A percentile compares a stretch with the other conserved stretches of the same genome.
Conservation (phyloP, 257 asterid species). For the Nicotiana knightiana region DNA sequence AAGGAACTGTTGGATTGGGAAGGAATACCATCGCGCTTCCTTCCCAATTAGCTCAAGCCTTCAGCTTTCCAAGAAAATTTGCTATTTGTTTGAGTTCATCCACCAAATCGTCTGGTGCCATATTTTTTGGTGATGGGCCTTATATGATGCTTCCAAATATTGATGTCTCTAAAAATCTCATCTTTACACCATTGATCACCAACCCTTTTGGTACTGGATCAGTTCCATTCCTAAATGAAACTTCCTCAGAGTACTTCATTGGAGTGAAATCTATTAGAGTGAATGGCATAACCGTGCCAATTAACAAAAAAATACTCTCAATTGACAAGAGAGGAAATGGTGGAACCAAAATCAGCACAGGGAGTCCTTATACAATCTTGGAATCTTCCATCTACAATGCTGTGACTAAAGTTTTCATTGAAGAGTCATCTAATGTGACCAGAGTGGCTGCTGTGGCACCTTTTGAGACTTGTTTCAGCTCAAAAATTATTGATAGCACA, state of each 20-base stretch:
- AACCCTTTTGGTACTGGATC: conserved; percentile 7
- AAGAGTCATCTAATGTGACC: conserved; percentile 25
- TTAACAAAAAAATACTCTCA: conserved; percentile 7
- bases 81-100: conserved; percentile 30
- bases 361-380: conserved; percentile 34
- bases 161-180: conserved; percentile 1
- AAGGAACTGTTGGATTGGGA: conserved; percentile 29
- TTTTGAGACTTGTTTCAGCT: conserved; percentile 30
- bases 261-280: conserved; percentile 5
- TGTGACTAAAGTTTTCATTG: conserved; percentile 24
- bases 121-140: conserved; percentile 15
- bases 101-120: conserved; percentile 8
- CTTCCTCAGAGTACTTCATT: conserved; percentile 13
- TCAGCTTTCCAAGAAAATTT: conserved; percentile 20
- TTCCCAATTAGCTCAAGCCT: conserved; percentile 18
- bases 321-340: conserved; percentile 20
- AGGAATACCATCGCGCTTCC: conserved; percentile 14
- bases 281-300: neutral
- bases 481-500: conserved; percentile 35
- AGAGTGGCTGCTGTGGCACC: conserved; percentile 28
- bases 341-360: conserved; percentile 45
- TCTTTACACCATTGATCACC: conserved; percentile 10
- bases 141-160: conserved; percentile 11
- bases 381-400: conserved; percentile 34
- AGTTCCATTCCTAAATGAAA: neutral